Base-by-base conservation (phyloP, 805 yeast genomes). In the Isabelozyma rhagii region DNA sequence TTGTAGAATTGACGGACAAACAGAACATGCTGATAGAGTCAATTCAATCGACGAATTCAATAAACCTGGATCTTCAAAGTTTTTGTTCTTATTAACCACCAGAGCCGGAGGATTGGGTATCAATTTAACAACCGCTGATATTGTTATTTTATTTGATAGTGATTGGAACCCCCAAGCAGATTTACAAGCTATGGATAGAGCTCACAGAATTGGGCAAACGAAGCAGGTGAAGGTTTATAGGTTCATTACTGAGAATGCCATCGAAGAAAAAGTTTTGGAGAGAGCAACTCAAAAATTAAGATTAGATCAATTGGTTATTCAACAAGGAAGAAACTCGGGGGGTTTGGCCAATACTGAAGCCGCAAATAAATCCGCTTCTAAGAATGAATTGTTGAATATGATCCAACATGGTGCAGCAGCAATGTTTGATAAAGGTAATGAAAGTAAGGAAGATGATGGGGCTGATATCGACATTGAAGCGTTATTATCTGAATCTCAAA, bases 111-210 rank as follows among this genome's bases (percentile, higher is more conserved):
- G 97, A 9, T 76, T 90, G 63, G 96, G 96, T 68, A 87, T 87
- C 59, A 87, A 87, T 62, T 75, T 87, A 60, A 87, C 94, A 4
- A 72, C 84, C n/a, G 94, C 94, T 1, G 92, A 87, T 65, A 75
- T 84, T 54, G 96, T 87, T 44, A 79, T 87, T 3, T 66, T 87
- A 43, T 87, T 75, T 62, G 96, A 87, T 67, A 84, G 91, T 3
- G 96, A 87, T 64, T 87, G 96, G 96, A 87, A 87, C 57, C 96
- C 96, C 1, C 96, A 87, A 62, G 94, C 93, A 4, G 96, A 87
- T 75, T 77, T 87, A 55, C 96, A 87, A 67, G 93, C 93, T 1
- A 87, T 87, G 94, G 96, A 87, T 63, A 79, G 96, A 72, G 94
- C 94, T 0, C 96, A 87, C 67, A 80, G 96, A 75, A 87, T 87